Base-by-base conservation (phyloP, 306 rosid species). In the Chamaecrista fasciculata region DNA sequence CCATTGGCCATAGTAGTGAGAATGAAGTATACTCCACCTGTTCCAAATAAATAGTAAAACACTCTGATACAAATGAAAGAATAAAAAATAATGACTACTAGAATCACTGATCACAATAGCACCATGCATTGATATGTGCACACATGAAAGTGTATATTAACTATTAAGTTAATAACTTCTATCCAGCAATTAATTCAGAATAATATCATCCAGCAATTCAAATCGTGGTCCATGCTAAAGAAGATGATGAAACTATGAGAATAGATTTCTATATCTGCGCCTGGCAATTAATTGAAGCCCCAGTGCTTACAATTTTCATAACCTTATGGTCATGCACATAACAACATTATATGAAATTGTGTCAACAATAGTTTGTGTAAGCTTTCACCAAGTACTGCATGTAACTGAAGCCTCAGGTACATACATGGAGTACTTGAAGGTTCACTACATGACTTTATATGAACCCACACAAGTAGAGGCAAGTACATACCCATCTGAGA, bases 1-100 rank as follows among this genome's bases (percentile, higher is more conserved):
- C 91, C 69, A 75, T 79, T 80, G 44, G 85, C 91, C 98, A 93
- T 93, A 42, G 20, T 85, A 67, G 53, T 66, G 77, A 75, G 75
- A 57, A 60, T 23, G 47, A 81, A 78, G 56, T 69, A 65, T 34
- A 63, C 70, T 40, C 28, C 77, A 20, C 72, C 85, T 85, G 62
- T 62, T 53, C 4, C 18, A 52, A 56, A n/a, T 10, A 4, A 26
- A 40, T n/a, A 40, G 12, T 29, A 51, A 53, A 52, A 12, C 8
- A 72, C 19, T 3, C 15, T 43, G 16, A 20, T 6, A 64, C 6
- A 25, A 2, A 23, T 18, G 67, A 26, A 21, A 29, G 23, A 9
- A 26, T n/a, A 28, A 62, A 39, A 25, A n/a, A 7, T 6, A 34
- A 46, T 28, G 14, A 56, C 47, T n/a, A 9, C 67, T 51, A 20